Evolutionary conservation across 176 grass and related monocot species (phyloP).

Genomic region (Bolboschoenus planiculmis): DNA sequence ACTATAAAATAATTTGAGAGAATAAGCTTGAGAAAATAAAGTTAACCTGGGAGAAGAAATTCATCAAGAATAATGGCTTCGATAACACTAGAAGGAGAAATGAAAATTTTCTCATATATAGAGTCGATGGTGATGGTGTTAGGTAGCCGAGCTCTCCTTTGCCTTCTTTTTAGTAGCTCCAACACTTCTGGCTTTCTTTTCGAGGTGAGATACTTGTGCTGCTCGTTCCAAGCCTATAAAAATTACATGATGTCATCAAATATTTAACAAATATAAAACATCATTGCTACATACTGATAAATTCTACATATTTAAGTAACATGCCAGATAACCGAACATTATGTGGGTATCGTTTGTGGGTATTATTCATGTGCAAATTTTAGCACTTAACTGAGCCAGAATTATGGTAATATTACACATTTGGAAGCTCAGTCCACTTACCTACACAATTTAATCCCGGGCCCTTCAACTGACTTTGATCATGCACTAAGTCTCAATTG

Average conservation of each 20-base stretch:
- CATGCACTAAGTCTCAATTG: not conserved
- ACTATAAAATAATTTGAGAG: not conserved
- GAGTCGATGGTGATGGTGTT: slow-evolving; percentile 66
- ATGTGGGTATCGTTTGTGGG: not conserved
- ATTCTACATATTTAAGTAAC: not conserved
- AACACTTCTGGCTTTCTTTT: slow-evolving; percentile 59
- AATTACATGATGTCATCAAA: not conserved
- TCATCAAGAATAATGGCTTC: slow-evolving; percentile 59
- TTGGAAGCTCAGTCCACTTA: not conserved
- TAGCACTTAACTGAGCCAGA: not conserved
- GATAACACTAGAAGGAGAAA: slow-evolving; percentile 65
- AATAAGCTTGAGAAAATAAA: slow-evolving; percentile 9
- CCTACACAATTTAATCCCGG: not conserved
- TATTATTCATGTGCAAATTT: not conserved
- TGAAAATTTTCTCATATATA: slow-evolving; percentile 82
- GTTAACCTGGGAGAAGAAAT: slow-evolving; percentile 72
- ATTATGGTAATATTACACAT: not conserved
- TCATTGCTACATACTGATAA: not conserved
- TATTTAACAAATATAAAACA: not conserved
- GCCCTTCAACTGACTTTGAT: not conserved
- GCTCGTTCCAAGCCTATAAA: slow-evolving; percentile 80
- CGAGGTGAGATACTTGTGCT: slow-evolving; percentile 51
- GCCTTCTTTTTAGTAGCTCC: slow-evolving; percentile 50
- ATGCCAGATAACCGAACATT: not conserved
- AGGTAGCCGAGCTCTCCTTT: slow-evolving; percentile 52